These are phyloP conservation scores for Arthrobotrys entomopaga DNA, from an alignment of 2,329 filamentous ascomycete genomes.

Conservation along the genomic window DNA sequence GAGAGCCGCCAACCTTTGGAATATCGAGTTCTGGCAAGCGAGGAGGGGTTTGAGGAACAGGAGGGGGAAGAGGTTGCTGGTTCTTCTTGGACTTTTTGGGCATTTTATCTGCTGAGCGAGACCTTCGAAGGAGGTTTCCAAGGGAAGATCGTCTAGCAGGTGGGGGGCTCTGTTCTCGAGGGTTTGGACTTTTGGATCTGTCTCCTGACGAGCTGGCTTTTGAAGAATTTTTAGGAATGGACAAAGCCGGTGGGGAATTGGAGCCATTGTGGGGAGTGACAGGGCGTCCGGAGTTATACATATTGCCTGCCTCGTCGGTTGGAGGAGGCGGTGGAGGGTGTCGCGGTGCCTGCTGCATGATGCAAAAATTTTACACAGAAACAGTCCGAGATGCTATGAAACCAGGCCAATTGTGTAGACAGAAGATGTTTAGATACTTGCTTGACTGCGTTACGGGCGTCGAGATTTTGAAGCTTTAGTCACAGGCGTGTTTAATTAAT, in stretches of 20 bases:
- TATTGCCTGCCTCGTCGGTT: constrained; percentile 26
- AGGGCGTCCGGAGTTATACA: constrained; percentile 39
- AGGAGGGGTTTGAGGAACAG: constrained; percentile 49
- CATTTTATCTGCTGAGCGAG: constrained; percentile 50
- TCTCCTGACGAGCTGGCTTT: constrained; percentile 48
- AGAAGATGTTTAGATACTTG: constrained; percentile 9
- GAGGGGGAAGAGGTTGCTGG: constrained; percentile 36
- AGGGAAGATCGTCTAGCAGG: constrained; percentile 50
- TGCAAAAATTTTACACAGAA: constrained; percentile 9
- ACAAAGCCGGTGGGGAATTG: constrained; percentile 24
- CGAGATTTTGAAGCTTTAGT: too few species aligned
- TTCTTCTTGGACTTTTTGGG: constrained; percentile 54
- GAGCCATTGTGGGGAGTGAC: constrained; percentile 40
- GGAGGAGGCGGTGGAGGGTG: constrained; percentile 48
- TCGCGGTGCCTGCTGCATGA: constrained; percentile 46
- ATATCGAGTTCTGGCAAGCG: constrained; percentile 50
- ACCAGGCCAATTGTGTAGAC: background rate
- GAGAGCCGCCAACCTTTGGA: constrained; percentile 28
- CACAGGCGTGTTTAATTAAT: constrained; percentile 29
- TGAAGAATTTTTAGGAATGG: constrained; percentile 47
- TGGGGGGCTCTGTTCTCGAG: constrained; percentile 39
- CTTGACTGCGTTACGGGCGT: background rate
- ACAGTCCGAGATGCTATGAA: constrained; percentile 14
- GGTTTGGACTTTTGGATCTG: constrained; percentile 48
- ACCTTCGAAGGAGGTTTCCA: constrained; percentile 53